Evolutionary conservation across 2,329 filamentous ascomycete genomes (phyloP).

Genomic region (Alternaria hordeiaustralica): DNA sequence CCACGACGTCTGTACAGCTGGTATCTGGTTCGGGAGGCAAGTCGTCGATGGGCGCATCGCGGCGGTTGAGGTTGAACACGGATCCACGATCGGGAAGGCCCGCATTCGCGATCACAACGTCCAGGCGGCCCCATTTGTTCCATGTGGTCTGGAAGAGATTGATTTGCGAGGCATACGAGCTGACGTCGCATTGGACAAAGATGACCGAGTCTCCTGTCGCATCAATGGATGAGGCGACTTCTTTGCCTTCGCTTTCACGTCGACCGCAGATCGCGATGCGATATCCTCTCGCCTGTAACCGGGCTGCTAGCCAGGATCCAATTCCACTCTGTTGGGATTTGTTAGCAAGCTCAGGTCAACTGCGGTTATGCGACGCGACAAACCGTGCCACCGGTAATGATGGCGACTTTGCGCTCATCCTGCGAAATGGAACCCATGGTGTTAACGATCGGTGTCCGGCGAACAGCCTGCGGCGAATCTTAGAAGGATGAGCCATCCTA

Average conservation of each 20-base stretch:
- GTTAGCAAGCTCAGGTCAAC: not conserved
- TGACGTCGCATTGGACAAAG: conserved; percentile 57
- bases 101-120: conserved; percentile 59
- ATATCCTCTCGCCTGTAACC: conserved; percentile 47
- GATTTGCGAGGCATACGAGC: conserved; percentile 55
- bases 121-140: conserved; percentile 54
- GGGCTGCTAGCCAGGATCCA: conserved; percentile 51
- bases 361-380: conserved; percentile 19
- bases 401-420: conserved; percentile 42
- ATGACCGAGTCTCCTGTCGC: conserved; percentile 39
- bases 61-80: conserved; percentile 52
- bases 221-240: conserved; percentile 24
- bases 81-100: conserved; percentile 57
- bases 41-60: conserved; percentile 28
- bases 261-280: conserved; percentile 52
- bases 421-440: conserved; percentile 12
- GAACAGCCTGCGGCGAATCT: not conserved
- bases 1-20: conserved; percentile 55
- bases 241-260: conserved; percentile 45
- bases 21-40: conserved; percentile 55
- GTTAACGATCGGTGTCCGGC: not conserved
- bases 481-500: not conserved
- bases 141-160: conserved; percentile 53
- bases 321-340: conserved; percentile 54
- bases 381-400: conserved; percentile 53